Base-by-base conservation (phyloP, 345 rosid species). In the Syzygium jambos region DNA sequence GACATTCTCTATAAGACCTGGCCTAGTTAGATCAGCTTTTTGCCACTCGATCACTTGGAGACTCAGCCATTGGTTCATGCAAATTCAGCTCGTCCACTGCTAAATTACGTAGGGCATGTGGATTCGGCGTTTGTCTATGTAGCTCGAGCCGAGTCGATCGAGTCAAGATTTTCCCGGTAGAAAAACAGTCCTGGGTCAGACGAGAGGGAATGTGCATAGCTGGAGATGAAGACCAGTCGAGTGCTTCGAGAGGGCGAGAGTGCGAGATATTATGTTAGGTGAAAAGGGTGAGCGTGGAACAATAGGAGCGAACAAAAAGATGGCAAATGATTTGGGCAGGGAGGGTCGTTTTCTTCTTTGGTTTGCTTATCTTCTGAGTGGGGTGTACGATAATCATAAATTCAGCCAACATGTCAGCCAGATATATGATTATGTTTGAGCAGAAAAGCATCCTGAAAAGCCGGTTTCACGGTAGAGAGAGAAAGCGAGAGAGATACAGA, bases 401-500 rank as follows among this genome's bases (percentile, higher is more conserved):
- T 25, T 87, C 43, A 54, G 88, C 46, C 34, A 55, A 27, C 88
- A 55, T 87, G 88, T 87, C 88, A 87, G 88, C 85, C 88, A 54
- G 73, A 87, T 80, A 57, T 87, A 41, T 80, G 85, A 78, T 84
- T 52, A n/a, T 16, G 82, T 29, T 49, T 29, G 38, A 78, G 78
- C 87, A 12, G 16, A 63, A 55, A 85, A 34, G 78, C 56, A 63
- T 73, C 68, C 83, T 11, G 9, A 11, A 65, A 46, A 65, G 41
- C 30, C 34, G 46, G 53, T 27, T 46, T 30, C 56, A 2, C 61
- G 51, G 41, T 12, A 85, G 22, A 22, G 77, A 46, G 34, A 59
- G 38, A 22, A 51, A 55, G 51, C 41, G 59, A 19, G n/a, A 56
- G 29, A 57, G 30, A 43, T 51, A 4, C 54, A 43, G 73, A 17